Percentiles rank a stretch among this genome's conserved stretches.
These are phyloP conservation scores for Glycine tomentella DNA, from an alignment of 306 rosid species.

Conservation along the genomic window DNA sequence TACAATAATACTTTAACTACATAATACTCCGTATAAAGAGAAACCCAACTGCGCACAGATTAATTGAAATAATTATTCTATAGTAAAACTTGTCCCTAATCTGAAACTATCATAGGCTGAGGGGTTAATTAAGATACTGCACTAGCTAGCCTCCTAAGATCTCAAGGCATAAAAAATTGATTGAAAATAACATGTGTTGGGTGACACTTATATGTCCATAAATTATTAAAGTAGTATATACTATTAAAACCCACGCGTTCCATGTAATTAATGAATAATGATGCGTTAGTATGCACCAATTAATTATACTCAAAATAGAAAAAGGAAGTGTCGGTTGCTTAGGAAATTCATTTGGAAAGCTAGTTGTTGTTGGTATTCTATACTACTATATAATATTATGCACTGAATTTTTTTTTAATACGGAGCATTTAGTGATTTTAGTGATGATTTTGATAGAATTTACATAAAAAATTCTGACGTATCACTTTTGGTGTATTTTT, in stretches of 20 bases:
- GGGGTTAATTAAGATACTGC: neutral
- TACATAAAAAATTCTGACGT: too few relatives aligned
- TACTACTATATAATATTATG: too few relatives aligned
- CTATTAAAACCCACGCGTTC: conserved; percentile 6
- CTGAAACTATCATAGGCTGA: neutral
- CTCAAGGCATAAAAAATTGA: conserved; percentile 17
- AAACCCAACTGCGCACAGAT: too few relatives aligned
- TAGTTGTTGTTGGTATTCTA: too few relatives aligned
- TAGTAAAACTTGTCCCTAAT: neutral
- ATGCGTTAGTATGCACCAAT: neutral
- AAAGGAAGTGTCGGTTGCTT: neutral
- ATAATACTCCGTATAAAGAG: neutral
- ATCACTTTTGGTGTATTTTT: too few relatives aligned
- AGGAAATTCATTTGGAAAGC: too few relatives aligned
- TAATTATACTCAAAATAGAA: neutral
- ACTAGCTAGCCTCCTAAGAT: conserved; percentile 2
- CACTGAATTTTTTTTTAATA: neutral
- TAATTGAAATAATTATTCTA: neutral
- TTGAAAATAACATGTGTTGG: conserved; percentile 13
- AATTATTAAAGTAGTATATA: conserved; percentile 2
- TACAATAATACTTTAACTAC: neutral
- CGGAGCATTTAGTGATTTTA: too few relatives aligned
- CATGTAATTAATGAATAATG: conserved; percentile 9
- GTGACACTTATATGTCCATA: conserved; percentile 35
- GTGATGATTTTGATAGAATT: too few relatives aligned